These are phyloP conservation scores for Dryas alaskensis DNA, from an alignment of 306 rosid genomes.

Conservation along the genomic window DNA sequence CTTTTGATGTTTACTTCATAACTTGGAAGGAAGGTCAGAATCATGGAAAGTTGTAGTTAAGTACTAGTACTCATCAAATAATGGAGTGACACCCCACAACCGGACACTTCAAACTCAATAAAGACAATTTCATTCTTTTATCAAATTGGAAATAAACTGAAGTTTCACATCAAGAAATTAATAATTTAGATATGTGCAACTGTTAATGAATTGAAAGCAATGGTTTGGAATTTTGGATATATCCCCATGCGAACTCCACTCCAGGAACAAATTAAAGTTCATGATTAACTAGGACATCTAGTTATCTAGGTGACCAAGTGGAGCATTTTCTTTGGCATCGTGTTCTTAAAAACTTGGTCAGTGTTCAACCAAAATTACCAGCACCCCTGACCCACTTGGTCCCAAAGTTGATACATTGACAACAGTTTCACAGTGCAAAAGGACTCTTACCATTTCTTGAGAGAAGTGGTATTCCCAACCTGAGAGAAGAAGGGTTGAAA, in stretches of 20 bases:
- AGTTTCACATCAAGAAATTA: constrained; percentile 10
- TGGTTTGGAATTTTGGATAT: constrained; percentile 12
- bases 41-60: neutral
- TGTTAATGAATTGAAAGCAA: too few species aligned
- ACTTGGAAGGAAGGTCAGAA: constrained; percentile 11
- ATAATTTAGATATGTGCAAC: neutral
- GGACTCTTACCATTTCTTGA: too few species aligned
- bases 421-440: neutral
- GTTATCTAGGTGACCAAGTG: constrained; percentile 5
- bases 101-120: neutral
- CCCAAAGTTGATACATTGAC: neutral
- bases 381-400: constrained; percentile 8
- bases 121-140: constrained; percentile 13
- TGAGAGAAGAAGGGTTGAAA: too few species aligned
- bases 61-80: neutral
- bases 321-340: constrained; percentile 25
- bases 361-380: neutral
- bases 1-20: constrained; percentile 7
- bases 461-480: too few species aligned
- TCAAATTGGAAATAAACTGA: neutral
- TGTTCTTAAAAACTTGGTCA: constrained; percentile 16
- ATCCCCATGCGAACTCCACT: constrained; percentile 10
- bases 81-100: constrained; percentile 1
- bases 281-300: neutral
- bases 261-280: neutral